phyloP scores from a whole-genome alignment of 805 yeast species.

The Candida yuanshanica region DNA sequence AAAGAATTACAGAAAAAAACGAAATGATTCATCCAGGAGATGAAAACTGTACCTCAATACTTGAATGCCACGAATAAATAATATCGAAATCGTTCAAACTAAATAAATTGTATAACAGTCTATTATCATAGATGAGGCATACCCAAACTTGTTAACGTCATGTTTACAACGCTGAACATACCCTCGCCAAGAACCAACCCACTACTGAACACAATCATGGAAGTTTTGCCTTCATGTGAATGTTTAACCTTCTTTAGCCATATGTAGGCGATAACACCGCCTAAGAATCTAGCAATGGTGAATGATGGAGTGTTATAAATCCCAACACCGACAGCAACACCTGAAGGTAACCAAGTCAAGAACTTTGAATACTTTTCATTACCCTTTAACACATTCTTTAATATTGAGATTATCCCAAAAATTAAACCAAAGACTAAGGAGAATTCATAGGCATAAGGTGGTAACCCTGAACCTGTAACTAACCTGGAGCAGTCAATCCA shows the following conservation, averaged over 20 bases:
- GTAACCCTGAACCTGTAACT: slow-evolving; percentile 87
- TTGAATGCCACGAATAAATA: neutral
- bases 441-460: slow-evolving; percentile 64
- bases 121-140: slow-evolving; percentile 47
- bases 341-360: slow-evolving; percentile 71
- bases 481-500: slow-evolving; percentile 96
- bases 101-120: neutral
- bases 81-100: neutral
- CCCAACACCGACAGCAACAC: slow-evolving; percentile 97
- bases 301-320: slow-evolving; percentile 91
- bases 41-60: slow-evolving; percentile 38
- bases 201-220: slow-evolving; percentile 81
- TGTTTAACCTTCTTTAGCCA: slow-evolving; percentile 43
- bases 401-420: slow-evolving; percentile 64
- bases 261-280: slow-evolving; percentile 64
- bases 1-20: slow-evolving; percentile 26
- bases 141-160: slow-evolving; percentile 66
- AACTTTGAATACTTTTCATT: slow-evolving; percentile 31
- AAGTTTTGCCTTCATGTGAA: slow-evolving; percentile 49
- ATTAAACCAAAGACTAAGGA: slow-evolving; percentile 56
- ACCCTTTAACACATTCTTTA: slow-evolving; percentile 50
- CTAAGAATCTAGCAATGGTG: slow-evolving; percentile 87
- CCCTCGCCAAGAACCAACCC: slow-evolving; percentile 96
- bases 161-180: slow-evolving; percentile 71
- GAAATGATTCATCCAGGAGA: slow-evolving; percentile 7